Conservation (phyloP, 169 alveolate genomes). For the Plasmodium gallinaceum region DNA sequence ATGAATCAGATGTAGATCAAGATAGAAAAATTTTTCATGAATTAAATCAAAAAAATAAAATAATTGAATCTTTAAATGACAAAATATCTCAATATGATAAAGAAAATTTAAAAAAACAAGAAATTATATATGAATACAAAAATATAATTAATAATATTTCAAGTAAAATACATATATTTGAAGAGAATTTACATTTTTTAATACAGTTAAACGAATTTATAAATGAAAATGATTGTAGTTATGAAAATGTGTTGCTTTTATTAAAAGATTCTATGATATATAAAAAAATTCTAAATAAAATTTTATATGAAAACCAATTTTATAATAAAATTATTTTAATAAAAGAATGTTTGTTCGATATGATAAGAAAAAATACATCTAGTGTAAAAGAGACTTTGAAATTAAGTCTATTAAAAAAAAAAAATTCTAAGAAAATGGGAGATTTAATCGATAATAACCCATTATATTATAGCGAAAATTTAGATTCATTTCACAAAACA, state of each 20-base stretch:
- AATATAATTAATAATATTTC: conserved; percentile 18
- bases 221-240: conserved; percentile 34
- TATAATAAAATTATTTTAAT: conserved; percentile 46
- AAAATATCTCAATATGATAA: conserved; percentile 23
- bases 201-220: conserved; percentile 33
- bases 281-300: conserved; percentile 32
- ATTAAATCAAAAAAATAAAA: conserved; percentile 27
- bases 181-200: conserved; percentile 57
- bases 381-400: conserved; percentile 15
- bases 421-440: conserved; percentile 1
- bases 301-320: conserved; percentile 49
- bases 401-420: conserved; percentile 37
- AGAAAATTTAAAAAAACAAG: conserved; percentile 37
- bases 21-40: neutral
- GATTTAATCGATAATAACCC: neutral
- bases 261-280: conserved; percentile 33
- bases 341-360: conserved; percentile 36
- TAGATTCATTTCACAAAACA: neutral
- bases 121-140: conserved; percentile 54
- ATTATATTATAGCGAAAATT: conserved; percentile 19
- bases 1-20: neutral
- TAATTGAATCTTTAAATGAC: conserved; percentile 33
- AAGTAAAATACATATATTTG: conserved; percentile 50
- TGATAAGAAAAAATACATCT: conserved; percentile 20
- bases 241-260: conserved; percentile 21